These are phyloP conservation scores for Thinopyrum elongatum DNA, from an alignment of 176 grass and related monocot species.

Conservation along the genomic window DNA sequence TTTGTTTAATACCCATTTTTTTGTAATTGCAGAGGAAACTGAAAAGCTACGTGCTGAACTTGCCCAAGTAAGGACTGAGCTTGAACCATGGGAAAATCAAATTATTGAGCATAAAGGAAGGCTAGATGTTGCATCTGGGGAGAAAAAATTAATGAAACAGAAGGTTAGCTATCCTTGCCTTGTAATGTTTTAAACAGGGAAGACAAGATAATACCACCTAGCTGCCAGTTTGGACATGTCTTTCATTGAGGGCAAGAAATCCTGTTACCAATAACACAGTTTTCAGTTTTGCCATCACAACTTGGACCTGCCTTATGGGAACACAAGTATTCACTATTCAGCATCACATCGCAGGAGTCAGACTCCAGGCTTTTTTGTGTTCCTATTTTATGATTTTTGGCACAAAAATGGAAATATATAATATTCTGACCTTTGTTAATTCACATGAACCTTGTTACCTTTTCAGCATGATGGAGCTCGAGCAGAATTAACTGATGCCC, in stretches of 20 bases:
- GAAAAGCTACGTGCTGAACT: constrained; percentile 75
- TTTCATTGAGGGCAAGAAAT: background rate
- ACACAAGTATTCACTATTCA: background rate
- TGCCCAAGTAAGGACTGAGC: constrained; percentile 70
- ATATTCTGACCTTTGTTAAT: constrained; percentile 11
- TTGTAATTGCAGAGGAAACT: constrained; percentile 65
- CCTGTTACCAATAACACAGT: background rate
- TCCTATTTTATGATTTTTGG: background rate
- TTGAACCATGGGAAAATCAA: constrained; percentile 97
- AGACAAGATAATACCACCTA: background rate
- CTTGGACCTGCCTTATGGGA: background rate
- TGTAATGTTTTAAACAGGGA: background rate
- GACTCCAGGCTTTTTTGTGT: background rate
- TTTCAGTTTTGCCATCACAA: constrained; percentile 27
- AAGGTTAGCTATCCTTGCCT: constrained; percentile 49
- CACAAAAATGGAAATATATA: background rate
- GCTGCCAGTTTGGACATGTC: background rate
- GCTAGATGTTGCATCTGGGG: constrained; percentile 78
- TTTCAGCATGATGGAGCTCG: constrained; percentile 73
- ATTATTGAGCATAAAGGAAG: constrained; percentile 95
- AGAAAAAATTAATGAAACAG: constrained; percentile 80
- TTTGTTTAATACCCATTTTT: constrained; percentile 11
- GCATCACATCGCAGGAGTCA: constrained; percentile 5
- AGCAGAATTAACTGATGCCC: constrained; percentile 60
- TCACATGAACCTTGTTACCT: constrained; percentile 9